Evolutionary conservation across 352 stramenopile species (phyloP), one percentile per base, ranked within the genome.

Genomic region (Pythium aristosporum): DNA sequence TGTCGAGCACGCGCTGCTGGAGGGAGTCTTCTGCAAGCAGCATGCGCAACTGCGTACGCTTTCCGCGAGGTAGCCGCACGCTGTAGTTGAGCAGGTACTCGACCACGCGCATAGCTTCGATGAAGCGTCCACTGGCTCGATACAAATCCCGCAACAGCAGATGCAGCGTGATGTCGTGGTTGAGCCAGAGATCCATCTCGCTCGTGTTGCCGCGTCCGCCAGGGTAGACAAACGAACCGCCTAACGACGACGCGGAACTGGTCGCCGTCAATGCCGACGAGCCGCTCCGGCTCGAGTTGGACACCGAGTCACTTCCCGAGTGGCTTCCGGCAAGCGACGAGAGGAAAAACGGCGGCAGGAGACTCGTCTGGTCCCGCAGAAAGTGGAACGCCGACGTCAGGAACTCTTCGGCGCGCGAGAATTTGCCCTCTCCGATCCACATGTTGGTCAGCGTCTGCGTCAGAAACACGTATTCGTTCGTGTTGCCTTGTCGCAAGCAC

Each of bases 391-490:
- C 71, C 10, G 79, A 78, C 10, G 77, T 62, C 46, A 94, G 52
- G 39, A 87, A 85, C 11, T 91, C 77, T 59, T 94, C 85, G 5
- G 85, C 85, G 7, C 74, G 79, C 11, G 82, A 80, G 46, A 94
- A 94, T 25, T 91, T 79, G 18, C 85, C 85, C 50, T 94, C 82
- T 9, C 76, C 76, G 30, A 94, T 77, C 85, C 85, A 94, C 50
- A 94, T 71, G 36, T 86, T 89, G 0, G 80, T 91, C 64, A 94
- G 67, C 47, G 86, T 79, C 54, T 94, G 83, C 4, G 83, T 91
- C 61, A 96, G 65, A 65, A 92, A 96, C 12, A 96, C 76, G 37
- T 85, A 96, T 53, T 94, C 87, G 53, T 84, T 93, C 47, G 89
- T 77, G 47, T 96, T 96, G n/a, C 82, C 79, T 55, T 94, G 85